These are phyloP conservation scores for Thermomucor indicae-seudaticae DNA, from an alignment of 371 early-diverging fungal genomes.

Conservation along the genomic window DNA sequence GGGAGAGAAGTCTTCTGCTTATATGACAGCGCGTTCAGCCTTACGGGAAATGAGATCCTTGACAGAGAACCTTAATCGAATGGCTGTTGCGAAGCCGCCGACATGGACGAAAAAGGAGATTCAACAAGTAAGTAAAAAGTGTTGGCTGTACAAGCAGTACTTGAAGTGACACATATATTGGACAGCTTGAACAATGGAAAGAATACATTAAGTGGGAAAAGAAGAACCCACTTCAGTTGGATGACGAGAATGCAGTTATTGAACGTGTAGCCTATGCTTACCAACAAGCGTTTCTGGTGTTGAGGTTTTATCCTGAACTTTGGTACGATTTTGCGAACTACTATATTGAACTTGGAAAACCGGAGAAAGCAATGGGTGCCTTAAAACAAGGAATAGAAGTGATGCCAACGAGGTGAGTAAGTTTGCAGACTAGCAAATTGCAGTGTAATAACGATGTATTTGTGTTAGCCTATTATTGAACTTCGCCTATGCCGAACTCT, in stretches of 20 bases:
- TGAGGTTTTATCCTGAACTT: constrained; percentile 87
- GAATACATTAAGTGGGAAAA: constrained; percentile 89
- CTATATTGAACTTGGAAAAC: constrained; percentile 59
- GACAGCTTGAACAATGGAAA: constrained; percentile 74
- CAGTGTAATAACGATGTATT: constrained; percentile 1
- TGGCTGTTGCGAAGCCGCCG: constrained; percentile 74
- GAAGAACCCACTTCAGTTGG: constrained; percentile 80
- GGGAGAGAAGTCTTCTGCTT: constrained; percentile 76
- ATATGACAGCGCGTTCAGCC: constrained; percentile 92
- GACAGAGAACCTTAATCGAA: constrained; percentile 68
- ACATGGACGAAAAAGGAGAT: constrained; percentile 76
- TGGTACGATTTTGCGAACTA: constrained; percentile 75
- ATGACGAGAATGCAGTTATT: constrained; percentile 52
- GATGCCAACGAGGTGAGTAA: constrained; percentile 68
- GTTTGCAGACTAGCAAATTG: not conserved
- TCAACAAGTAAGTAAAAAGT: constrained; percentile 42
- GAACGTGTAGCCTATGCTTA: constrained; percentile 83
- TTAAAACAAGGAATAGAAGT: constrained; percentile 72
- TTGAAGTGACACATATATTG: not conserved
- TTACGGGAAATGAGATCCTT: constrained; percentile 73
- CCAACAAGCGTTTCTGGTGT: constrained; percentile 77
- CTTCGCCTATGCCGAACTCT: constrained; percentile 83
- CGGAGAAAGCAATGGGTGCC: constrained; percentile 71
- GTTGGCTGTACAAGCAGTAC: too few relatives aligned
- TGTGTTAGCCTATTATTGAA: constrained; percentile 64